A percentile compares a stretch with the other conserved stretches of the same genome.
phyloP scores from a whole-genome alignment of 768 basidiomycete genomes.

The Auricularia cornea region DNA sequence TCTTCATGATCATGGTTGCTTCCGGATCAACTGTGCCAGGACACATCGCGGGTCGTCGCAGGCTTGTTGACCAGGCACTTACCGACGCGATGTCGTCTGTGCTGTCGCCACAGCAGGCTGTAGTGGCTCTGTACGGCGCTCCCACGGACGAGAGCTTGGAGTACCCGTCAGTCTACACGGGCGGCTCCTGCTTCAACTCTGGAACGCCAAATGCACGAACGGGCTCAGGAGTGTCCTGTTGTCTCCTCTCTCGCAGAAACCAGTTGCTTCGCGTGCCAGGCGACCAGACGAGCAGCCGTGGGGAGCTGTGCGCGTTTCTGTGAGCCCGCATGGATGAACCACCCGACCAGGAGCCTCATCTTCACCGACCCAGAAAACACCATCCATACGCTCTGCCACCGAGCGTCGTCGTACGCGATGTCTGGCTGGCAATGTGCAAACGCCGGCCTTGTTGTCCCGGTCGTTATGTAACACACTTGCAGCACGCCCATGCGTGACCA shows the following conservation, averaged over 20 bases:
- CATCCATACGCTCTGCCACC: neutral
- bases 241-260: neutral
- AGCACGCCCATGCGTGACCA: neutral
- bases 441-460: neutral
- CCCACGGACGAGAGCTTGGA: neutral
- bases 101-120: neutral
- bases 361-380: neutral
- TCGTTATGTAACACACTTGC: neutral
- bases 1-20: no score
- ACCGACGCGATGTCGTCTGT: neutral
- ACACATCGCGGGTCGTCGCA: no score
- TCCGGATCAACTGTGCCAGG: no score
- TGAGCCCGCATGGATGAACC: neutral
- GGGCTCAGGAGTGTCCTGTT: neutral
- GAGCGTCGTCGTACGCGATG: neutral
- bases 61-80: neutral
- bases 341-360: neutral
- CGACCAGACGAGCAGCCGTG: neutral
- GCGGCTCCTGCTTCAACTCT: neutral
- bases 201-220: neutral
- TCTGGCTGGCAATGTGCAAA: neutral
- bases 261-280: neutral
- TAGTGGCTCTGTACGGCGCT: neutral
- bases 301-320: neutral
- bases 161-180: neutral